These are phyloP conservation scores for Tolypocladium pustulatum DNA, from an alignment of 2,329 filamentous ascomycete species.

Conservation along the genomic window DNA sequence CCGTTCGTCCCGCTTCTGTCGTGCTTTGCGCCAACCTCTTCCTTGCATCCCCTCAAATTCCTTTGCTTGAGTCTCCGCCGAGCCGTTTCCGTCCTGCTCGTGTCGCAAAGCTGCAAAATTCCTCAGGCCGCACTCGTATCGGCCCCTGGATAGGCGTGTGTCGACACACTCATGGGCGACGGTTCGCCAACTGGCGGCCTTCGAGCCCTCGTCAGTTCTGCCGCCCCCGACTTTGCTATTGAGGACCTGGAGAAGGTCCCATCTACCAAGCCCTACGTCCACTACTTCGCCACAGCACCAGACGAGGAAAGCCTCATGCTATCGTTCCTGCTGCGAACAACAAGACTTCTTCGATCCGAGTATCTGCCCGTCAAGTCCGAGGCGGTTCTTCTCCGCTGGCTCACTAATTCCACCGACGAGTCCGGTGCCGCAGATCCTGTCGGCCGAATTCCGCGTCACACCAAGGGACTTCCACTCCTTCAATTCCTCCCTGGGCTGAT, in stretches of 20 bases:
- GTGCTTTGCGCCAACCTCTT: neutral
- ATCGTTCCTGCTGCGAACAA: conserved; percentile 29
- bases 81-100: neutral
- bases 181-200: conserved; percentile 12
- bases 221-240: conserved; percentile 13
- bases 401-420: conserved; percentile 11
- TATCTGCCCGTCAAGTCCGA: conserved; percentile 32
- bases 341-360: conserved; percentile 36
- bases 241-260: conserved; percentile 18
- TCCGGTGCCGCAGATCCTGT: neutral
- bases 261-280: conserved; percentile 26
- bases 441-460: neutral
- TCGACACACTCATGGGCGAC: conserved; percentile 10
- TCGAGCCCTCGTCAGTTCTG: conserved; percentile 13
- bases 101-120: neutral
- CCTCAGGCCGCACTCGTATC: neutral
- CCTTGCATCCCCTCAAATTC: neutral
- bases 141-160: neutral
- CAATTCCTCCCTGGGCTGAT: conserved; percentile 29
- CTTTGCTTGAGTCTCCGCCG: neutral
- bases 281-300: conserved; percentile 32
- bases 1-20: neutral
- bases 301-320: conserved; percentile 30
- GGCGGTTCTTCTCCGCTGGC: conserved; percentile 33
- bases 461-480: conserved; percentile 10